Conservation (phyloP, 176 grass and related monocot genomes). For the Ampelocalamus luodianensis region DNA sequence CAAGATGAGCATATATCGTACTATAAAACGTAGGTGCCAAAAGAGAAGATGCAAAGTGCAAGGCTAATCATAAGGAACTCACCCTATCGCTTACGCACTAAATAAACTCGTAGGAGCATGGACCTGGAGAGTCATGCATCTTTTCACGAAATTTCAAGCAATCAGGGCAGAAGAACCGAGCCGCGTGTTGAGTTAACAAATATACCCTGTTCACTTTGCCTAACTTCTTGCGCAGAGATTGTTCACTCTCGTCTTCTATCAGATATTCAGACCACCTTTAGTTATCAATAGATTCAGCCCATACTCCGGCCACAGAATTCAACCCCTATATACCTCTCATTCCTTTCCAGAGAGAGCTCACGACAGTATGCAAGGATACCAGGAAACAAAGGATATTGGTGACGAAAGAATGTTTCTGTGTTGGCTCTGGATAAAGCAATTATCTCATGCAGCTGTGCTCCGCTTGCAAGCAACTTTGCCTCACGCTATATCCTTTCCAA, state of each 20-base stretch:
- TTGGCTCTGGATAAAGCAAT: neutral
- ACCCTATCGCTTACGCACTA: neutral
- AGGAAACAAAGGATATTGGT: neutral
- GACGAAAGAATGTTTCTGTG: neutral
- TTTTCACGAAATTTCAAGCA: neutral
- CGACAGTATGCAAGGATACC: neutral
- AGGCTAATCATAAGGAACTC: neutral
- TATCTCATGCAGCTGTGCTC: neutral
- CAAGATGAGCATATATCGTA: neutral
- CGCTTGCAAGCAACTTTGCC: constrained; percentile 10
- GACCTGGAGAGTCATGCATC: neutral
- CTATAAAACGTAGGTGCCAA: neutral
- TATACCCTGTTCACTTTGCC: constrained; percentile 13
- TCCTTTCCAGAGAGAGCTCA: neutral
- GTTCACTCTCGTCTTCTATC: too few species aligned
- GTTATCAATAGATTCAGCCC: neutral
- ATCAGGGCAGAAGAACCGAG: neutral
- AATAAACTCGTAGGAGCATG: neutral
- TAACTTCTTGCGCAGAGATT: neutral
- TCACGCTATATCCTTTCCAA: neutral
- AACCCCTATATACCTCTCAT: neutral
- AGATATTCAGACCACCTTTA: neutral
- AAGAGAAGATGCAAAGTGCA: constrained; percentile 21
- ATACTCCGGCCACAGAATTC: constrained; percentile 18
- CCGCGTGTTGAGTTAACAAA: neutral